These are phyloP conservation scores for Chenopodium formosanum DNA, from an alignment of 148 eudicot genomes.

Conservation along the genomic window DNA sequence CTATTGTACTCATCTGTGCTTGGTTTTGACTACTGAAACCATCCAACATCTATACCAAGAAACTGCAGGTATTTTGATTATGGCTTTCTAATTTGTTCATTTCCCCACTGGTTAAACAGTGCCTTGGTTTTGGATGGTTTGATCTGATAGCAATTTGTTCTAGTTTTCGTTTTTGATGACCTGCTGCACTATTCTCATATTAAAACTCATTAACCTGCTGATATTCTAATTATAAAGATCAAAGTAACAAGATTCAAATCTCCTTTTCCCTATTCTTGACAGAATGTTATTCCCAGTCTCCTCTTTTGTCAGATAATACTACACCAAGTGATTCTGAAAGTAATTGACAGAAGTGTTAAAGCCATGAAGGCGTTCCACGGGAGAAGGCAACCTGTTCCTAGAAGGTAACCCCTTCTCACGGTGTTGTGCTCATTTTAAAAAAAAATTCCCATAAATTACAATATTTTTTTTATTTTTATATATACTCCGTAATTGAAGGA, in stretches of 20 bases:
- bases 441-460: not conserved
- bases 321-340: too few relatives aligned
- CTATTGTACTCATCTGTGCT: not conserved
- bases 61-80: not conserved
- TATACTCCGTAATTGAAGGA: not conserved
- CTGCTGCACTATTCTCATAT: not conserved
- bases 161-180: not conserved
- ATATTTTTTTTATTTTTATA: too few relatives aligned
- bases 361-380: too few relatives aligned
- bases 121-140: not conserved
- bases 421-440: not conserved
- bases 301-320: too few relatives aligned
- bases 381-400: too few relatives aligned
- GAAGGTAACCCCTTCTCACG: too few relatives aligned
- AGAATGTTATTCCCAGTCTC: too few relatives aligned
- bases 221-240: not conserved
- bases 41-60: not conserved
- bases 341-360: too few relatives aligned
- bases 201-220: not conserved
- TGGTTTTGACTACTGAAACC: not conserved
- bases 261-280: too few relatives aligned
- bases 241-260: not conserved
- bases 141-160: not conserved
- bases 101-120: not conserved
- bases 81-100: not conserved